Conservation (phyloP, 352 stramenopile species). For the Phytopythium chamaehyphon region DNA sequence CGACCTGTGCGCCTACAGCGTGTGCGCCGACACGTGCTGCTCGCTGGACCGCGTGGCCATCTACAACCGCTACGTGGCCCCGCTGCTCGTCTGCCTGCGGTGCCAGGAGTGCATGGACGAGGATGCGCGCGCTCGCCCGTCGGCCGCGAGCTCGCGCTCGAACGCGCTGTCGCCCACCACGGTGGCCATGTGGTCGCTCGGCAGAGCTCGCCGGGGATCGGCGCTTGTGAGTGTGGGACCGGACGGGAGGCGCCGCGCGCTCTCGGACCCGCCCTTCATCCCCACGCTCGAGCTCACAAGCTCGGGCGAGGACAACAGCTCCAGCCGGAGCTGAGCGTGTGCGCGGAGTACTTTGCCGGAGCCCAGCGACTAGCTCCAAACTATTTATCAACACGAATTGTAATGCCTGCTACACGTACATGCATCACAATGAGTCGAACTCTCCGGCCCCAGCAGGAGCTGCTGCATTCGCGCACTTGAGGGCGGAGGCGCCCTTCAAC, state of each 20-base stretch:
- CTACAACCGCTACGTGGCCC: constrained; percentile 38
- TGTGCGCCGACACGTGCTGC: constrained; percentile 28
- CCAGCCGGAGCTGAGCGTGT: not conserved
- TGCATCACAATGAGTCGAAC: too few relatives aligned
- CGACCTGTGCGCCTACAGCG: constrained; percentile 35
- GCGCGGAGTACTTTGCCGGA: too few relatives aligned
- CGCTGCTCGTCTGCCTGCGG: constrained; percentile 24
- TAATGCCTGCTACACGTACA: too few relatives aligned
- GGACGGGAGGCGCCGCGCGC: not conserved
- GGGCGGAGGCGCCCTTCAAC: too few relatives aligned
- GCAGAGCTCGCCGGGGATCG: too few relatives aligned
- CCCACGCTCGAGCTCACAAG: constrained; percentile 21
- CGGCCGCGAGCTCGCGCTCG: not conserved
- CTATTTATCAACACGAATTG: too few relatives aligned
- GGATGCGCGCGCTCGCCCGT: not conserved
- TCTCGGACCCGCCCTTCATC: constrained; percentile 5
- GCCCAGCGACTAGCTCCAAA: too few relatives aligned
- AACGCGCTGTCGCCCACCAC: not conserved
- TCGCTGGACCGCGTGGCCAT: constrained; percentile 31
- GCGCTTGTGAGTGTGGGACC: not conserved
- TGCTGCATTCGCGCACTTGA: too few relatives aligned
- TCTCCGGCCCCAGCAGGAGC: too few relatives aligned
- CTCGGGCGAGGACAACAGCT: constrained; percentile 22
- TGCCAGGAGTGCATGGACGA: constrained; percentile 31
- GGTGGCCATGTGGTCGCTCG: not conserved